These are phyloP conservation scores for Gossypium raimondii DNA, from an alignment of 345 rosid species.

Conservation along the genomic window DNA sequence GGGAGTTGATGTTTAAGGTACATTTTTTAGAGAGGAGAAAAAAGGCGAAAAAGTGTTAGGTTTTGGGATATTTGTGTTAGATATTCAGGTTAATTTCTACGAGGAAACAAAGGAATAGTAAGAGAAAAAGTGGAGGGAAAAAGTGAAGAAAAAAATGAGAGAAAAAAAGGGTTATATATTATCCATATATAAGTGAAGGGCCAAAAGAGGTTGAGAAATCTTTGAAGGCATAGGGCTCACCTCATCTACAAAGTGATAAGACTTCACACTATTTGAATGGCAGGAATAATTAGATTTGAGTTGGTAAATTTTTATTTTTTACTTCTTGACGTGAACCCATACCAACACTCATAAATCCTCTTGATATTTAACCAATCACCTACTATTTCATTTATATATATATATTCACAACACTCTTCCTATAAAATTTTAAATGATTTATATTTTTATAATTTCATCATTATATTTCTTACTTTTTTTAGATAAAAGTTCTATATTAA, in stretches of 20 bases:
- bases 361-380: neutral
- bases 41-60: neutral
- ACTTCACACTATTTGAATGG: neutral
- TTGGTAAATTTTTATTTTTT: neutral
- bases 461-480: too few species aligned
- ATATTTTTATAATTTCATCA: neutral
- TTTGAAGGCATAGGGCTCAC: constrained; percentile 11
- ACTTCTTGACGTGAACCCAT: neutral
- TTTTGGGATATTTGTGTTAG: constrained; percentile 11
- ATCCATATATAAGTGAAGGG: constrained; percentile 52
- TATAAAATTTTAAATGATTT: too few species aligned
- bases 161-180: constrained; percentile 14
- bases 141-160: too few species aligned
- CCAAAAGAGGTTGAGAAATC: constrained; percentile 39
- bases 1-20: constrained; percentile 24
- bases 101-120: too few species aligned
- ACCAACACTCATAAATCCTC: neutral
- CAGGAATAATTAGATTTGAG: neutral
- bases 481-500: too few species aligned
- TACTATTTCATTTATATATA: neutral
- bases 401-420: too few species aligned
- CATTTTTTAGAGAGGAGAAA: neutral
- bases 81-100: constrained; percentile 24
- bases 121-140: neutral
- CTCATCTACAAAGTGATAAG: constrained; percentile 27